phyloP scores from a whole-genome alignment of 352 stramenopile species.

The Ochromonadaceae sp. region DNA sequence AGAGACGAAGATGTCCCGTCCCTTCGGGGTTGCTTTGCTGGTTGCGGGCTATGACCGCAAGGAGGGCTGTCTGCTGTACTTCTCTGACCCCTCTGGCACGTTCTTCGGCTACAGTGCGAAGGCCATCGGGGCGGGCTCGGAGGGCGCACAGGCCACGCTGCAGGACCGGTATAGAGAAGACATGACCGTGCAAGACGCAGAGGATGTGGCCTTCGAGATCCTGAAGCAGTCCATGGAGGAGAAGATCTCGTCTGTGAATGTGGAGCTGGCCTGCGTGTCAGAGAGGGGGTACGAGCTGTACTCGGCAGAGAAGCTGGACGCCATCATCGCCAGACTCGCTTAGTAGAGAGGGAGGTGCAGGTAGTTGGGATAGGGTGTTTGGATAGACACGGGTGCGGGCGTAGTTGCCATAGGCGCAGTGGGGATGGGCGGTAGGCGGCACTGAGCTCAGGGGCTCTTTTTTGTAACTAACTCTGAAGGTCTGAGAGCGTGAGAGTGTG shows the following conservation, averaged over 20 bases:
- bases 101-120: conserved; percentile 97
- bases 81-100: conserved; percentile 87
- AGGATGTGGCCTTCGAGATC: conserved; percentile 82
- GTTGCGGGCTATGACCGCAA: conserved; percentile 87
- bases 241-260: conserved; percentile 93
- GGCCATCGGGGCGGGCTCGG: conserved; percentile 89
- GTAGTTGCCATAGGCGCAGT: no score
- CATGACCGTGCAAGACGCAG: conserved; percentile 86
- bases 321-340: no score
- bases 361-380: no score
- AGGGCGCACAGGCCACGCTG: conserved; percentile 92
- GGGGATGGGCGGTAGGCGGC: no score
- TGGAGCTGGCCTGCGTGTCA: conserved; percentile 84
- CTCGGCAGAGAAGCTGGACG: conserved; percentile 71
- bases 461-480: no score
- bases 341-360: no score
- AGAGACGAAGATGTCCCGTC: conserved; percentile 91
- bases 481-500: no score
- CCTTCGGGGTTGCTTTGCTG: conserved; percentile 95
- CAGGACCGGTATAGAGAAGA: conserved; percentile 91
- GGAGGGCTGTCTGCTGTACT: conserved; percentile 84
- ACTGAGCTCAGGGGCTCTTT: no score
- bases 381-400: no score
- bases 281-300: conserved; percentile 89
- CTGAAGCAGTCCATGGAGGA: conserved; percentile 98